Evolutionary conservation across 108 stramenopile species (phyloP), one percentile per base, ranked within the genome.

Genomic region (Tribonema minus): DNA sequence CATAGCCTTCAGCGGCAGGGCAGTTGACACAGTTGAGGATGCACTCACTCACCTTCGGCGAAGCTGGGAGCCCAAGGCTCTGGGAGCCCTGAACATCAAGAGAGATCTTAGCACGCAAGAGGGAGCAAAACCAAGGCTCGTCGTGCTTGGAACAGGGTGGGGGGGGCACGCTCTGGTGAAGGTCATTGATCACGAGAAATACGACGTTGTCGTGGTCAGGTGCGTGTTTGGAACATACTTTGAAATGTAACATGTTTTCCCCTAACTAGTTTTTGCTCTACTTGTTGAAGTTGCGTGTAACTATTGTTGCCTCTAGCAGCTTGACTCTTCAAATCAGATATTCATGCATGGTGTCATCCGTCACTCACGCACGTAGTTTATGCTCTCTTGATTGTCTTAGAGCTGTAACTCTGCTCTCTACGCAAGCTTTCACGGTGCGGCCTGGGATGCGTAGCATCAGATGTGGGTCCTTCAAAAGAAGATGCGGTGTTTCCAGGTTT

Each of bases 111-210:
- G 46, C 46, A 54, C 46, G 20, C 15, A 54, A 36, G 33, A n/a
- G n/a, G n/a, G n/a, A n/a, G 38, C 46, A 4, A 78, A 78, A 58
- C 63, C 37, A 37, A 71, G 71, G n/a, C 15, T 96, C 6, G 92
- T 96, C 1, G 88, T 96, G 6, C 76, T 96, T 1, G 96, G 96
- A 23, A 92, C 92, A 7, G 96, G 96, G 30, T 97, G 96, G 96
- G 96, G 92, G 2, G 88, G 90, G 3, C 92, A 92, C 38, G 81
- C 94, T 9, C 91, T 94, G 71, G 71, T 93, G 60, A 93, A 94
- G 80, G 91, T 85, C 25, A 86, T 93, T 60, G 91, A 93, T 61
- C 75, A 87, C 3, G 70, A 38, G 15, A 25, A 70, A 62, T 70
- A 88, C 31, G 70, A 70, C 6, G 70, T 58, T 15, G 46, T 58